Conservation (phyloP, 257 asterid genomes). For the Leonotis leonurus region DNA sequence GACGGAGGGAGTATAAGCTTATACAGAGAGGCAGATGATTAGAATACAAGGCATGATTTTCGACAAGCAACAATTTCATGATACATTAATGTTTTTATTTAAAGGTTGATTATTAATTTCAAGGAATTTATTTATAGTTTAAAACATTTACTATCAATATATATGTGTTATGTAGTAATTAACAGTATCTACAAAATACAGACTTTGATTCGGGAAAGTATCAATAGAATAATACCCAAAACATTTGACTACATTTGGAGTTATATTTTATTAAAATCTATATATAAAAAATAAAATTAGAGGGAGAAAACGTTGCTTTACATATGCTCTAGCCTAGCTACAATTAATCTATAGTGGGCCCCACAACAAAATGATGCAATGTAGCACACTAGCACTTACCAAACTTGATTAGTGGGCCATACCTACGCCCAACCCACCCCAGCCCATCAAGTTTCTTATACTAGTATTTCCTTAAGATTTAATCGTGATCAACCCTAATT, state of each 20-base stretch:
- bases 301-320: slow-evolving; percentile 24
- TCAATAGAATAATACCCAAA: background rate
- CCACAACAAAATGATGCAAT: slow-evolving; percentile 30
- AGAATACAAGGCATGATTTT: too few species aligned
- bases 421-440: too few species aligned
- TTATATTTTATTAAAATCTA: background rate
- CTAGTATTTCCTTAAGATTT: background rate
- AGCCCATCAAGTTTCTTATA: too few species aligned
- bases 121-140: too few species aligned
- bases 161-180: slow-evolving; percentile 15
- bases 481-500: background rate
- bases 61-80: too few species aligned
- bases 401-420: slow-evolving; percentile 22
- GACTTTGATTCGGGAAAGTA: slow-evolving; percentile 5
- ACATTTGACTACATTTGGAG: slow-evolving; percentile 10
- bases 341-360: slow-evolving; percentile 25
- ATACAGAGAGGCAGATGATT: too few species aligned
- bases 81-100: too few species aligned
- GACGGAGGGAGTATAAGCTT: too few species aligned
- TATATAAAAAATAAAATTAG: background rate
- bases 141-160: too few species aligned
- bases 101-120: too few species aligned
- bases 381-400: slow-evolving; percentile 9
- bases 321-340: slow-evolving; percentile 14
- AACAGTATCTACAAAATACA: slow-evolving; percentile 24